Evolutionary conservation across 352 stramenopile genomes (phyloP), one percentile per base, ranked within the genome.

Genomic region (Pythium monospermum): DNA sequence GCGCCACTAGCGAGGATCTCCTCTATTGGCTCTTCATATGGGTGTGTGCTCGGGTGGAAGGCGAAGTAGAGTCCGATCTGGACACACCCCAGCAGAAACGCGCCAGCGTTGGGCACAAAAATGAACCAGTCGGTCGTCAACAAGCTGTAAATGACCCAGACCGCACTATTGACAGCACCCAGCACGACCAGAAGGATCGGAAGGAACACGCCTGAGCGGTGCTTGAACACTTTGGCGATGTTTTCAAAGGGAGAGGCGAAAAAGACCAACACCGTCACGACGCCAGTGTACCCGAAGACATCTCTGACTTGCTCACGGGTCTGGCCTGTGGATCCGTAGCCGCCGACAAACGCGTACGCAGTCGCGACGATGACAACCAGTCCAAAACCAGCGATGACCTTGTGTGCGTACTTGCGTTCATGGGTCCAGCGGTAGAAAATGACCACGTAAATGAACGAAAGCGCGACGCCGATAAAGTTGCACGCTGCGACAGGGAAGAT

Each of bases 161-260:
- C 33, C 11, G 48, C 51, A 43, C 73, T 76, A 61, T 81, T 85
- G 23, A 69, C 50, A 0, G 59, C 54, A 15, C 59, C 67, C 0
- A 62, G 66, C 35, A 76, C 40, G 23, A 83, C 65, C 59, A 83
- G 70, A 13, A 66, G 51, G 26, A 85, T 75, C 32, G 75, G 67
- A 22, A 85, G 65, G 22, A 73, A 70, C 1, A 65, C 48, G 15
- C 66, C 69, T 19, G 64, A 77, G 23, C 47, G 46, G 35, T 54
- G 44, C 49, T 32, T 33, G 42, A 49, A 53, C 3, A 62, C 32
- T 11, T 53, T 13, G 13, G 25, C 1, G 13, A 52, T 23, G 39
- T 75, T 84, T 25, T 76, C 65, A 37, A 84, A 82, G 10, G 73
- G 73, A 35, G 70, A 81, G 26, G 51, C 69, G 57, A 78, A 80